Evolutionary conservation across 768 basidiomycete species (phyloP).

Genomic region (Hygrocybe coccinea): DNA sequence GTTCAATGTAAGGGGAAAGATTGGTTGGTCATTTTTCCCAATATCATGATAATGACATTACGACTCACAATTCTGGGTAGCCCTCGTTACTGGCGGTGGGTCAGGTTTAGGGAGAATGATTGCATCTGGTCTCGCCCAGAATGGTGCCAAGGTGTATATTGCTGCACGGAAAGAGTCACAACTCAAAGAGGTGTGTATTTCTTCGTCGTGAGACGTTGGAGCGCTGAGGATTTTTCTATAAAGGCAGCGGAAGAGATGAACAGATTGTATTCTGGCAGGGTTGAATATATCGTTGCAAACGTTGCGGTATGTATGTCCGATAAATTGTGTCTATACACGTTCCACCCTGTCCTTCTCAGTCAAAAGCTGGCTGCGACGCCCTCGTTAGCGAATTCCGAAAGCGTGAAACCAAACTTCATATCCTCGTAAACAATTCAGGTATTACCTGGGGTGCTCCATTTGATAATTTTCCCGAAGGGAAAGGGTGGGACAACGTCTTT

Average conservation of each 20-base stretch:
- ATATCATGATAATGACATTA: not conserved
- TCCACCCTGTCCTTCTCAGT: constrained; percentile 39
- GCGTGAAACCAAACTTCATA: constrained; percentile 68
- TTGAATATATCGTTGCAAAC: constrained; percentile 71
- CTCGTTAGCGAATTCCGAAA: constrained; percentile 64
- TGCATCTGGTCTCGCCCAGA: constrained; percentile 74
- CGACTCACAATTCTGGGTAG: constrained; percentile 29
- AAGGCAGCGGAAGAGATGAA: constrained; percentile 59
- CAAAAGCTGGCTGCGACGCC: constrained; percentile 72
- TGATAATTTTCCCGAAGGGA: constrained; percentile 68
- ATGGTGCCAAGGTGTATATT: constrained; percentile 87
- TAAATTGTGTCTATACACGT: not conserved
- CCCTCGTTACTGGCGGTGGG: constrained; percentile 78
- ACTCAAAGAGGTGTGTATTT: constrained; percentile 67
- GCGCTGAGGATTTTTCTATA: not conserved
- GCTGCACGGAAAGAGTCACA: constrained; percentile 78
- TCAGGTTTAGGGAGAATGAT: constrained; percentile 85
- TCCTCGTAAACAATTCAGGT: constrained; percentile 82
- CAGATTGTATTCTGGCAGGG: constrained; percentile 52
- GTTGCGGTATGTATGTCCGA: constrained; percentile 50
- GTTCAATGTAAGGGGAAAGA: constrained; percentile 66
- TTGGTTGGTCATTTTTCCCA: constrained; percentile 39
- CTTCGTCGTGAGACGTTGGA: too few relatives aligned
- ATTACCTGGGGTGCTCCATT: constrained; percentile 73
- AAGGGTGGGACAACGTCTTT: constrained; percentile 83